A percentile compares a stretch with the other conserved stretches of the same genome.
phyloP scores from a whole-genome alignment of 2,329 filamentous ascomycete genomes.

The Berkeleyomyces rouxiae region DNA sequence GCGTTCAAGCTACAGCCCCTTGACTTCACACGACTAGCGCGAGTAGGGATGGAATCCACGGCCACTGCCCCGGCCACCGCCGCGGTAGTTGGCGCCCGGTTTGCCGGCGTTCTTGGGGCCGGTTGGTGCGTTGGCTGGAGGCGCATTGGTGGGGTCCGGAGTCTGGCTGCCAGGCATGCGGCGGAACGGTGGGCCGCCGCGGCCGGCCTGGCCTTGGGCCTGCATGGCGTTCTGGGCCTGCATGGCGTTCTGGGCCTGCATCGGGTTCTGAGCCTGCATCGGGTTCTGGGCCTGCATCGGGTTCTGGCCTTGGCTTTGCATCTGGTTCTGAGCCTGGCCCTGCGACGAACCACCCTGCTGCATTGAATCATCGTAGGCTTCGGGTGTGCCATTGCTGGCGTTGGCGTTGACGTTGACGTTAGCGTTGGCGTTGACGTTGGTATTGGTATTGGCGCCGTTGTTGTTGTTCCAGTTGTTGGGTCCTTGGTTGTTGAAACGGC shows the following conservation, averaged over 20 bases:
- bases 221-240: constrained; percentile 9
- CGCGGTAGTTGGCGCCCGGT: constrained; percentile 83
- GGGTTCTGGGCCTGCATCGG: neutral
- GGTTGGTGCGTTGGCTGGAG: constrained; percentile 55
- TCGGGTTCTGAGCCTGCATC: constrained; percentile 16
- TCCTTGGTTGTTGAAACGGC: constrained; percentile 15
- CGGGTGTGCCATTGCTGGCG: constrained; percentile 17
- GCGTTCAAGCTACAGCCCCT: neutral
- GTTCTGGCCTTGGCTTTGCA: constrained; percentile 8
- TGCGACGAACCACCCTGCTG: constrained; percentile 25
- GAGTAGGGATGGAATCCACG: constrained; percentile 69
- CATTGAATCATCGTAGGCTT: constrained; percentile 18
- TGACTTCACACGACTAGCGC: constrained; percentile 14
- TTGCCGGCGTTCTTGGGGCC: constrained; percentile 90
- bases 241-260: constrained; percentile 23
- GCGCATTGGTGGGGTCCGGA: constrained; percentile 29
- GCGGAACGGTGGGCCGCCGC: constrained; percentile 15
- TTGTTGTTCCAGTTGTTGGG: constrained; percentile 15
- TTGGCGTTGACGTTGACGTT: constrained; percentile 16
- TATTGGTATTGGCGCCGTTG: constrained; percentile 16
- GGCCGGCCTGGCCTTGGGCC: constrained; percentile 21
- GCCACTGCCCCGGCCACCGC: constrained; percentile 46
- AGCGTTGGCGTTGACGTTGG: constrained; percentile 14
- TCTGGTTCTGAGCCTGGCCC: constrained; percentile 26
- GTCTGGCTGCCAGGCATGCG: constrained; percentile 23